Conservation (phyloP, 2,329 filamentous ascomycete genomes). For the Gaeumannomyces sp. region DNA sequence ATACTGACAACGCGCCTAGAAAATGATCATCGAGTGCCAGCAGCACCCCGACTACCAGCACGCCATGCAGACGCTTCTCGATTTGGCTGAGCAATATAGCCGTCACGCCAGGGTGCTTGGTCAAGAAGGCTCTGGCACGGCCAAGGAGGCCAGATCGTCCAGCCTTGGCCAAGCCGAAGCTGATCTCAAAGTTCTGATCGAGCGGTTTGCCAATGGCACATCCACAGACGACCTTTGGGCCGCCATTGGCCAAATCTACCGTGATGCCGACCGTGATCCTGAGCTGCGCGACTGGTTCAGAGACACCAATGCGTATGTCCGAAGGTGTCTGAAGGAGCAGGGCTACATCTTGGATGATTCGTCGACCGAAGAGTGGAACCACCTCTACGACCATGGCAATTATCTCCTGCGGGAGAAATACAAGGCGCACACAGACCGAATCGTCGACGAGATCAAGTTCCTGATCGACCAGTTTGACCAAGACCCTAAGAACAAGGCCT, state of each 20-base stretch:
- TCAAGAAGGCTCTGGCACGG: conserved; percentile 57
- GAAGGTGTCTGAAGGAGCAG: conserved; percentile 78
- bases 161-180: conserved; percentile 66
- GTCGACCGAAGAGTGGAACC: conserved; percentile 76
- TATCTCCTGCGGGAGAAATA: conserved; percentile 88
- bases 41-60: conserved; percentile 88
- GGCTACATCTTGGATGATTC: conserved; percentile 83
- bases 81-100: conserved; percentile 78
- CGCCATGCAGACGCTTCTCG: conserved; percentile 82
- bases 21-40: conserved; percentile 96
- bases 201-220: conserved; percentile 93
- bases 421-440: conserved; percentile 73
- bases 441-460: conserved; percentile 88
- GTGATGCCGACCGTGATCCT: conserved; percentile 76
- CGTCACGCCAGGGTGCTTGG: conserved; percentile 63
- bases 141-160: conserved; percentile 63
- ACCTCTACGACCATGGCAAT: conserved; percentile 76
- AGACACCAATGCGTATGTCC: conserved; percentile 67
- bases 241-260: conserved; percentile 78
- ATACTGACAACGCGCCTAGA: conserved; percentile 41
- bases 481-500: conserved; percentile 79
- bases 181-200: conserved; percentile 80
- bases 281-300: conserved; percentile 90
- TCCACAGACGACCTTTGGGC: conserved; percentile 82
- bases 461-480: conserved; percentile 81